phyloP scores from a whole-genome alignment of 495 filamentous ascomycete genomes.

The Penicillium steckii region DNA sequence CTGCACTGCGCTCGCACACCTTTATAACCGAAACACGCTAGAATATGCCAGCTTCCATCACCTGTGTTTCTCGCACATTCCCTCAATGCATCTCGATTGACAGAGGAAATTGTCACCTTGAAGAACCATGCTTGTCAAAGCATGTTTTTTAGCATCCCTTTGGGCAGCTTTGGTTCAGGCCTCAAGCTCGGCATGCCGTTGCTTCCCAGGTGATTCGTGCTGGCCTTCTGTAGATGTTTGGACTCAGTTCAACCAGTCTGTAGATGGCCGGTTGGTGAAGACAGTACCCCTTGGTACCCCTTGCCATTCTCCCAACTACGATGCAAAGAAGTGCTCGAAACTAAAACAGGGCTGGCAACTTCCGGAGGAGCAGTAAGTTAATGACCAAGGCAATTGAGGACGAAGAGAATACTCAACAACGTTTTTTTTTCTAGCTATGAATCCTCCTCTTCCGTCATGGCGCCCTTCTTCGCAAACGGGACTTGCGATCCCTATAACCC shows the following conservation, averaged over 20 bases:
- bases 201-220: slow-evolving; percentile 39
- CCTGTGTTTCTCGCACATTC: background rate
- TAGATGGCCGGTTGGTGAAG: slow-evolving; percentile 43
- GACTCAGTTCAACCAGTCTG: slow-evolving; percentile 39
- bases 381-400: background rate
- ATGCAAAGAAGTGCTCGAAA: slow-evolving; percentile 26
- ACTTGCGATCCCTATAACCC: slow-evolving; percentile 57
- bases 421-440: slow-evolving; percentile 30
- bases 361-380: slow-evolving; percentile 33
- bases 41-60: no score
- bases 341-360: slow-evolving; percentile 28
- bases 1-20: no score
- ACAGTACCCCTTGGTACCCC: slow-evolving; percentile 43
- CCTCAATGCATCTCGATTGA: no score
- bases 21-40: no score
- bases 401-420: no score
- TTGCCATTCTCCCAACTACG: slow-evolving; percentile 45
- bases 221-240: slow-evolving; percentile 47
- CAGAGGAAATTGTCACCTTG: background rate
- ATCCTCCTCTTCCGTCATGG: slow-evolving; percentile 43
- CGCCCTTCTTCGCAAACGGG: slow-evolving; percentile 39
- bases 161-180: background rate
- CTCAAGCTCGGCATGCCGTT: slow-evolving; percentile 18
- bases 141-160: background rate
- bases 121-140: background rate